Conservation (phyloP, 1,284 basidiomycete genomes). For the Cutaneotrichosporon sp. region DNA sequence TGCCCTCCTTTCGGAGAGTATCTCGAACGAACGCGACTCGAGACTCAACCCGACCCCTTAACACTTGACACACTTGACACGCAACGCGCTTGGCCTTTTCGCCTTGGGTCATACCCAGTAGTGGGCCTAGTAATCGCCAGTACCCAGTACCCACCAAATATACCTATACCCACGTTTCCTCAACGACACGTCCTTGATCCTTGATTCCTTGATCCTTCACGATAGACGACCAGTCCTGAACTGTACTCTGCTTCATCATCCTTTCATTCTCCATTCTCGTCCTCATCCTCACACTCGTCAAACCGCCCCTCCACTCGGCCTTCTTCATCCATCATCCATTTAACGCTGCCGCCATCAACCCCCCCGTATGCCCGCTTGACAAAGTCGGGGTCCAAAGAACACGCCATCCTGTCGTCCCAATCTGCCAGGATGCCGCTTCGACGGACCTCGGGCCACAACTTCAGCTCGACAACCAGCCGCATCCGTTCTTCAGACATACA, state of each 20-base stretch:
- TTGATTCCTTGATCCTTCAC: background rate
- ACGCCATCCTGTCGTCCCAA: constrained; percentile 3
- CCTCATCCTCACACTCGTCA: background rate
- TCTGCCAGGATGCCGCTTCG: constrained; percentile 27
- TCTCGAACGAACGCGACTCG: background rate
- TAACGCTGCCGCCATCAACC: background rate
- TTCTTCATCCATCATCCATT: background rate
- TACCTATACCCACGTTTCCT: background rate
- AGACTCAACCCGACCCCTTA: background rate
- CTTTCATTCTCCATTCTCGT: background rate
- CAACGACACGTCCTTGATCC: background rate
- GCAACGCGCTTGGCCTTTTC: background rate
- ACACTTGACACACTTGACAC: background rate
- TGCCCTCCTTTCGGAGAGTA: background rate
- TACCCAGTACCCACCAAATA: background rate
- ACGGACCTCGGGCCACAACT: constrained; percentile 28
- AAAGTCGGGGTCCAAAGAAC: constrained; percentile 7
- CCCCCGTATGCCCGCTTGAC: constrained; percentile 3
- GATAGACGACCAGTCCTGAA: background rate
- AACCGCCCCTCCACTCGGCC: background rate
- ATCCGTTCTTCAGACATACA: constrained; percentile 26
- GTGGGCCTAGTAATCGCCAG: too few relatives aligned
- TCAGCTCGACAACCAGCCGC: constrained; percentile 24
- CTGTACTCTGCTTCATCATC: background rate
- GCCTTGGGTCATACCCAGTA: background rate